Evolutionary conservation across 2,329 filamentous ascomycete species (phyloP), one percentile per base, ranked within the genome.

Genomic region (Alternaria triticina): DNA sequence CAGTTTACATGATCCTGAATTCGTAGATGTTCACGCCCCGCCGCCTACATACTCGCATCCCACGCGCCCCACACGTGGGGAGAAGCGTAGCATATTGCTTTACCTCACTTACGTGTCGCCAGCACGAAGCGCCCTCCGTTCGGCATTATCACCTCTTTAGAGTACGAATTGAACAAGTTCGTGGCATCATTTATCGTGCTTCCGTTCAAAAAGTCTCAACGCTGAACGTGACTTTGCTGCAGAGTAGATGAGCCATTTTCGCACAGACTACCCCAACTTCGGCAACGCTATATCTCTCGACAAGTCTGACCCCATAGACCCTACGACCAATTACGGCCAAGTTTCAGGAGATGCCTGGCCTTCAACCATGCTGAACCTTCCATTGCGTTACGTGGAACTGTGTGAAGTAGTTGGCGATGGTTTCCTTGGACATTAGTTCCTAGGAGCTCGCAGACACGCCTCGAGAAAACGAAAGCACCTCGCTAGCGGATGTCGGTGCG

Each of bases 161-260:
- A 33, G 6, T 23, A 22, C 13, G 17, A 6, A 33, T 23, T 15
- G 8, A 20, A 9, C 28, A 36, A n/a, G 4, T 8, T 36, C 20
- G 5, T 36, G 6, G 22, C 30, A 8, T 33, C 12, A 5, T 28
- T 15, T 7, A 22, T 36, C 15, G 33, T 36, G 33, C 33, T 40
- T 54, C 13, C 3, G 13, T 11, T 23, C 30, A 36, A 4, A 30
- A 33, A 20, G 15, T 22, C 27, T 51, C 47, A 13, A 17, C 20
- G 20, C 9, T 22, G 11, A 22, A 27, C 47, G 63, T 65, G n/a
- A 49, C 40, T 23, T 22, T 70, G 5, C 63, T 72, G 13, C 62
- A 64, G 40, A 71, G 71, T 36, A 64, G 65, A 2, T 71, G 67
- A 64, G 66, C 64, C 9, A 30, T 61, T 72, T 66, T 40, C 46